Evolutionary conservation across 2,329 filamentous ascomycete genomes (phyloP).

Genomic region (Fonsecaea erecta): DNA sequence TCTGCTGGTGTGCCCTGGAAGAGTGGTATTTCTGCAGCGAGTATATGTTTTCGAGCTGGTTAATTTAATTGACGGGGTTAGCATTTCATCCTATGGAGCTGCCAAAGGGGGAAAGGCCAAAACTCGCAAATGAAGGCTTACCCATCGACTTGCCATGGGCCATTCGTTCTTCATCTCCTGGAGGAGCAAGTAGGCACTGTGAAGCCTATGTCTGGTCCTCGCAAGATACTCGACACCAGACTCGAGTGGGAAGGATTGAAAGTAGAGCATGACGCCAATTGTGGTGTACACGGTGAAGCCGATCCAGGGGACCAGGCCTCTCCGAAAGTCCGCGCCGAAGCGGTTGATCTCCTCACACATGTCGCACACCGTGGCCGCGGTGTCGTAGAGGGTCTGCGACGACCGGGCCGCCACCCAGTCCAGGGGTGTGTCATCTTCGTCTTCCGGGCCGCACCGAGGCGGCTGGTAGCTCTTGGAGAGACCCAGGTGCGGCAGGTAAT

Average conservation of each 20-base stretch:
- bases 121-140: background rate
- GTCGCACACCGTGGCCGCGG: background rate
- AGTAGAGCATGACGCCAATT: background rate
- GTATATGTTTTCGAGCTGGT: background rate
- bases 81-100: background rate
- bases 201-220: background rate
- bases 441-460: background rate
- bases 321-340: background rate
- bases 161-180: conserved; percentile 1
- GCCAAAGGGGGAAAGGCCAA: background rate
- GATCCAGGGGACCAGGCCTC: background rate
- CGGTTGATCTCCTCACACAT: conserved; percentile 2
- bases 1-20: background rate
- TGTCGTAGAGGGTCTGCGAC: background rate
- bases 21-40: background rate
- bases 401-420: background rate
- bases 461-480: background rate
- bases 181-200: background rate
- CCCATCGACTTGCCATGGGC: background rate
- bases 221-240: background rate
- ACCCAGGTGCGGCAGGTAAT: background rate
- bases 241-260: background rate
- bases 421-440: background rate
- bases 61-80: background rate
- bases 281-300: conserved; percentile 1